phyloP scores from a whole-genome alignment of 78 protist genomes.

The Dictyostelium discoideum region DNA sequence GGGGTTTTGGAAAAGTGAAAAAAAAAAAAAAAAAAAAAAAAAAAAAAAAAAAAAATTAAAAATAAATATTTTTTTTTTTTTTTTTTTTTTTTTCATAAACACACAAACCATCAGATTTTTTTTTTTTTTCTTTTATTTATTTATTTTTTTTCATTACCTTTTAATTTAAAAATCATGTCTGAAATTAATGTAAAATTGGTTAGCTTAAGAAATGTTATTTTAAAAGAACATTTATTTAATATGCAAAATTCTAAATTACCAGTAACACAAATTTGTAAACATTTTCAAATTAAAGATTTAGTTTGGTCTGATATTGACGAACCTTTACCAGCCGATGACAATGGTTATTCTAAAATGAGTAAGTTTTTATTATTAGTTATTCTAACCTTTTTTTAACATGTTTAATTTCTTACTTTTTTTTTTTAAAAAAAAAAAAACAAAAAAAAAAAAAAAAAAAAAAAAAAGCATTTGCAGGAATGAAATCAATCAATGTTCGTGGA shows the following conservation, averaged over 20 bases:
- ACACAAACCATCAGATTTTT: neutral
- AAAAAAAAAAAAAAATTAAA: too few relatives aligned
- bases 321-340: neutral
- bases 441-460: neutral
- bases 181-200: neutral
- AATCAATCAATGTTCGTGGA: conserved; percentile 13
- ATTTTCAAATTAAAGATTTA: conserved; percentile 53
- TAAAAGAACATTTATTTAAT: conserved; percentile 16
- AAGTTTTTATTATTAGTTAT: neutral
- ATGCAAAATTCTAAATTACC: conserved; percentile 19
- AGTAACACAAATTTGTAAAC: conserved; percentile 6
- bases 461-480: conserved; percentile 29
- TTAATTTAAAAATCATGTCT: neutral
- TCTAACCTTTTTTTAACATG: too few relatives aligned
- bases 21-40: too few relatives aligned
- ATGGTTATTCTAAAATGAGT: conserved; percentile 32
- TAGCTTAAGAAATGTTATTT: neutral
- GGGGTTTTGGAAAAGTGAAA: too few relatives aligned
- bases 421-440: neutral
- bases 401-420: neutral
- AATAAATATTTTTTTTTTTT: too few relatives aligned
- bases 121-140: neutral
- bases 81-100: too few relatives aligned
- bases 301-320: conserved; percentile 42
- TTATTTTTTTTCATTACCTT: neutral